These are phyloP conservation scores for Talaromyces nanjingensis DNA, from an alignment of 495 filamentous ascomycete species.

Conservation along the genomic window DNA sequence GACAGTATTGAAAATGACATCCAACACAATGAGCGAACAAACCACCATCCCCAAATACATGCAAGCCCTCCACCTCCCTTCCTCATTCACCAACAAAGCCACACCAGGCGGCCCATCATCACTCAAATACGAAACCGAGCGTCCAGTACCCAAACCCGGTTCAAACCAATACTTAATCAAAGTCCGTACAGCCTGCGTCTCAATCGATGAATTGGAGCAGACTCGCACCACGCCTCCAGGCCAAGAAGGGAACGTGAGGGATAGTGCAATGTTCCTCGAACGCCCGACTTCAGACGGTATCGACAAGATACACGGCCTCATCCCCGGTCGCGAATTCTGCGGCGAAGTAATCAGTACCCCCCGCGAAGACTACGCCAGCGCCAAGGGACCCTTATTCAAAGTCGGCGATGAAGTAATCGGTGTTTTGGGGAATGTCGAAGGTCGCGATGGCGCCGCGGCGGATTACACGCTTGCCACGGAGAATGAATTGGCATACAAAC, in stretches of 20 bases:
- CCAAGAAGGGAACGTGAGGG: constrained; percentile 9
- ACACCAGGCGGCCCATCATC: constrained; percentile 12
- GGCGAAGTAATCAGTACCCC: constrained; percentile 47
- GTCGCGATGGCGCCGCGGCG: constrained; percentile 42
- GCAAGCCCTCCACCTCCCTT: constrained; percentile 34
- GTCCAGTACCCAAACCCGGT: constrained; percentile 32
- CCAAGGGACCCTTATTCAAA: constrained; percentile 32
- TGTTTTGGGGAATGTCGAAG: constrained; percentile 29
- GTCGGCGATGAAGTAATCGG: constrained; percentile 49
- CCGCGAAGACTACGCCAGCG: constrained; percentile 26
- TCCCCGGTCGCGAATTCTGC: constrained; percentile 53
- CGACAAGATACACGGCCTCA: constrained; percentile 29
- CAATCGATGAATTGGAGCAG: constrained; percentile 37
- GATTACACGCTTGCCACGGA: constrained; percentile 45
- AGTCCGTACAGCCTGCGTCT: constrained; percentile 49
- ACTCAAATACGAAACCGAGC: constrained; percentile 27
- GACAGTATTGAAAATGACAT: constrained; percentile 8
- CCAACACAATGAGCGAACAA: constrained; percentile 27
- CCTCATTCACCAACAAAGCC: constrained; percentile 15
- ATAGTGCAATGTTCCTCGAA: constrained; percentile 11
- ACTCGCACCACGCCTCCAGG: neutral
- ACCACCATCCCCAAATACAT: constrained; percentile 29
- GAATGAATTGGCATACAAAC: constrained; percentile 43
- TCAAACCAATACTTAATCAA: constrained; percentile 51
- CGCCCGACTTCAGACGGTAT: constrained; percentile 1